Percentiles rank a stretch among this genome's conserved stretches.
These are phyloP conservation scores for Wallacemonas sp. DNA, from an alignment of 208 protist species.

Conservation along the genomic window DNA sequence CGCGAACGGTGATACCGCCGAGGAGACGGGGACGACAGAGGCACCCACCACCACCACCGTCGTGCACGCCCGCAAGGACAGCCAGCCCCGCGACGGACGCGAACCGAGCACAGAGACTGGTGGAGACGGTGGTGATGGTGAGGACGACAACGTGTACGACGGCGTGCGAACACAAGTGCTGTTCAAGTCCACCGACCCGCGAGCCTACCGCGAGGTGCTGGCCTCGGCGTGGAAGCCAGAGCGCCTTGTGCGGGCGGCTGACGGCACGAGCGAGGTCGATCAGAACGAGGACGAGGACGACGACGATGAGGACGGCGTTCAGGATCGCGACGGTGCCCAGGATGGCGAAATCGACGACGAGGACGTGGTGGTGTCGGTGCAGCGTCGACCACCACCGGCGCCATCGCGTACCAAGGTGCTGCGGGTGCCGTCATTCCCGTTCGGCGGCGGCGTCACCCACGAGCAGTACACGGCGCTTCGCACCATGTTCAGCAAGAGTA, in stretches of 20 bases:
- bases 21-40: neutral
- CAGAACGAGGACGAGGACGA: slow-evolving; percentile 36
- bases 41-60: neutral
- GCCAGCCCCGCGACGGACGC: neutral
- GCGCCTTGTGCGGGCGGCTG: slow-evolving; percentile 39
- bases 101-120: neutral
- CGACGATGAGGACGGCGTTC: slow-evolving; percentile 18
- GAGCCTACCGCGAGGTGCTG: slow-evolving; percentile 55
- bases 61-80: neutral
- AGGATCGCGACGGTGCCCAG: slow-evolving; percentile 17
- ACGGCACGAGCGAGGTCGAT: slow-evolving; percentile 19
- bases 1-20: slow-evolving; percentile 5
- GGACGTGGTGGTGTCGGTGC: slow-evolving; percentile 3
- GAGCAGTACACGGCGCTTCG: slow-evolving; percentile 49
- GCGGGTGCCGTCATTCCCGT: slow-evolving; percentile 84
- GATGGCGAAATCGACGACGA: slow-evolving; percentile 19
- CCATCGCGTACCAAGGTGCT: slow-evolving; percentile 30
- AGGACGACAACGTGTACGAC: slow-evolving; percentile 65
- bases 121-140: slow-evolving; percentile 30
- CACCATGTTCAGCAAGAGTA: slow-evolving; percentile 43
- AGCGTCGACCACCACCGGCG: slow-evolving; percentile 1
- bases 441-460: slow-evolving; percentile 81
- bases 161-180: slow-evolving; percentile 74
- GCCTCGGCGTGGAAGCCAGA: slow-evolving; percentile 78
- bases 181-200: slow-evolving; percentile 70